Conservation (phyloP, 2,329 filamentous ascomycete species). For the Microsporum ferrugineum region DNA sequence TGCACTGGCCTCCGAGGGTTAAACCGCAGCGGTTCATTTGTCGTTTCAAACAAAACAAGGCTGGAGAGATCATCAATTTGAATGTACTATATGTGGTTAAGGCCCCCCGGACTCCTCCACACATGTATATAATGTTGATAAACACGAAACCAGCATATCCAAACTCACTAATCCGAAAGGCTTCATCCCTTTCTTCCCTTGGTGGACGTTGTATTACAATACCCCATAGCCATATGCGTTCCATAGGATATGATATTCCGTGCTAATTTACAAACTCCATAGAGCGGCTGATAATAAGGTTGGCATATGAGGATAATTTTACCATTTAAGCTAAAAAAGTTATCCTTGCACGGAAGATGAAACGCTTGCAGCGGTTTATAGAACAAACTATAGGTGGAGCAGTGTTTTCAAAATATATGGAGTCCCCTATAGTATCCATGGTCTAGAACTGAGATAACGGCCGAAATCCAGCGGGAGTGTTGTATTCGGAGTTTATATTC, state of each 20-base stretch:
- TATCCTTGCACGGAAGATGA: neutral
- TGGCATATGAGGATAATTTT: neutral
- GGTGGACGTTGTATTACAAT: neutral
- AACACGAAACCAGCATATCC: neutral
- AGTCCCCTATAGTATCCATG: neutral
- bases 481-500: neutral
- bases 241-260: neutral
- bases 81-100: too few relatives aligned
- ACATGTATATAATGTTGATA: neutral
- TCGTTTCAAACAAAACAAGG: too few relatives aligned
- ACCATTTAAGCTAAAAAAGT: neutral
- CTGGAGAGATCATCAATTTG: too few relatives aligned
- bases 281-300: neutral
- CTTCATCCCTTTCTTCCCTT: neutral
- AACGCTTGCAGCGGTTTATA: neutral
- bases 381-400: neutral
- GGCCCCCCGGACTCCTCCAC: neutral
- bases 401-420: neutral
- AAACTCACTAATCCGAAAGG: neutral
- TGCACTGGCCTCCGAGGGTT: too few relatives aligned
- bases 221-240: neutral
- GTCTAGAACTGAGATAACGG: neutral
- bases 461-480: neutral
- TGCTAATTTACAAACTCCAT: neutral
- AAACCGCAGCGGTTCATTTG: too few relatives aligned